Base-by-base conservation (phyloP, 208 protist species). In the Balamuthia mandrillaris region DNA sequence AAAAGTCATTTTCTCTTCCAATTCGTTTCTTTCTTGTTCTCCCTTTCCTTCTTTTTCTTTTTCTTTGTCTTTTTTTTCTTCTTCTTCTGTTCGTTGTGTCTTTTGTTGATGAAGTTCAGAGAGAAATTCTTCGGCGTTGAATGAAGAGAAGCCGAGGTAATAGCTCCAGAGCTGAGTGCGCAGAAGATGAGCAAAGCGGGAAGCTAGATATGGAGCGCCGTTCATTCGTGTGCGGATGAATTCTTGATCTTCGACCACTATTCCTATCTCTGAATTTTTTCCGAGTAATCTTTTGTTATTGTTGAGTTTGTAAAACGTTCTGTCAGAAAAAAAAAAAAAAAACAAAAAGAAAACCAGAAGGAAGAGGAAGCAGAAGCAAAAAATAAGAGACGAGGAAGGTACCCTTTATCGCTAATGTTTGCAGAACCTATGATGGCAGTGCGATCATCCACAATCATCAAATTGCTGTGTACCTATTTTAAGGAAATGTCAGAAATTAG, bases 381-480 rank as follows among this genome's bases (percentile, higher is more conserved):
- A 54, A 1, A 29, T 0, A 6, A 29, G 37, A 0, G 56, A 33
- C 12, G 56, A 31, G 3, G 47, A 49, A 86, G 78, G 31, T 88
- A 58, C 51, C 35, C 65, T 37, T 87, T 52, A 52, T 91, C 89
- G 47, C 90, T 91, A 42, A 91, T 91, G 37, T 91, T 91, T 1
- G 89, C 89, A 10, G 77, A 87, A 14, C 89, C 89, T 42, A 90
- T 58, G 24, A 91, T 90, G 2, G 68, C 54, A 6, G 83, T n/a
- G 45, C 81, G 70, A 44, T 90, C 88, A 60, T 89, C 86, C 4
- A 90, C 65, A 21, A 91, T 88, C 83, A 91, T 90, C 41, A 91
- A 29, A 66, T 91, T 91, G 3, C 68, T 81, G 21, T 91, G 89
- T 0, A 91, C 75, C 66, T 91, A 91, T 3, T 90, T 79, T n/a